Evolutionary conservation across 2,329 filamentous ascomycete genomes (phyloP).

Genomic region (Lecanicillium sp.): DNA sequence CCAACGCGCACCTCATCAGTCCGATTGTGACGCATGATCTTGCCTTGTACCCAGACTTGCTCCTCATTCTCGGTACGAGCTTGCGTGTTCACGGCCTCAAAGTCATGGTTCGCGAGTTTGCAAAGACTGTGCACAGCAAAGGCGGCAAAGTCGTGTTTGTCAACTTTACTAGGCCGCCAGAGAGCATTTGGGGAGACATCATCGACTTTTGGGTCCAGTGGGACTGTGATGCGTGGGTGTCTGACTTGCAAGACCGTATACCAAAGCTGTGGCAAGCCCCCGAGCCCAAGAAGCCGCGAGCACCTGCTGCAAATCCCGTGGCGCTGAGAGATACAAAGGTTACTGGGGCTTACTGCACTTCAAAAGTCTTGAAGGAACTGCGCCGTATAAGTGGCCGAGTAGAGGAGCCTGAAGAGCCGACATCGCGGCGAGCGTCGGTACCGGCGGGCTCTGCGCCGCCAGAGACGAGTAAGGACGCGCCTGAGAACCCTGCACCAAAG

Average conservation of each 20-base stretch:
- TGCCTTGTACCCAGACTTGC: slow-evolving; percentile 53
- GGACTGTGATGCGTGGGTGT: slow-evolving; percentile 68
- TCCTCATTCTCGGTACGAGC: slow-evolving; percentile 64
- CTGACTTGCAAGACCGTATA: slow-evolving; percentile 50
- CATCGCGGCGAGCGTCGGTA: slow-evolving; percentile 13
- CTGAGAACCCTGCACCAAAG: slow-evolving; percentile 7
- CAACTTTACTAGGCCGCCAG: slow-evolving; percentile 63
- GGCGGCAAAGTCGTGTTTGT: slow-evolving; percentile 65
- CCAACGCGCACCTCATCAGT: slow-evolving; percentile 58
- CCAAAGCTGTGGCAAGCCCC: slow-evolving; percentile 51
- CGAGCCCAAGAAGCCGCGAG: slow-evolving; percentile 28
- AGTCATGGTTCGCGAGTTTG: slow-evolving; percentile 62
- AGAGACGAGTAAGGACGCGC: slow-evolving; percentile 4
- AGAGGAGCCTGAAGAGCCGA: slow-evolving; percentile 6
- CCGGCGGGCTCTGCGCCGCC: slow-evolving; percentile 4
- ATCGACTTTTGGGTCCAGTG: slow-evolving; percentile 69
- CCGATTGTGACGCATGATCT: slow-evolving; percentile 62
- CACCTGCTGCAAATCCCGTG: slow-evolving; percentile 28
- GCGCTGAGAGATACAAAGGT: slow-evolving; percentile 37
- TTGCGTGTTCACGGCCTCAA: slow-evolving; percentile 64
- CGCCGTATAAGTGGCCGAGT: slow-evolving; percentile 24
- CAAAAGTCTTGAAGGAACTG: slow-evolving; percentile 32
- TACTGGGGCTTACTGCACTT: slow-evolving; percentile 35
- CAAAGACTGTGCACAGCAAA: slow-evolving; percentile 59
- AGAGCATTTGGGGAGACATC: slow-evolving; percentile 64